Evolutionary conservation across 106 monocot species (phyloP), one percentile per base, ranked within the genome.

Genomic region (Dendrobium chrysotoxum): DNA sequence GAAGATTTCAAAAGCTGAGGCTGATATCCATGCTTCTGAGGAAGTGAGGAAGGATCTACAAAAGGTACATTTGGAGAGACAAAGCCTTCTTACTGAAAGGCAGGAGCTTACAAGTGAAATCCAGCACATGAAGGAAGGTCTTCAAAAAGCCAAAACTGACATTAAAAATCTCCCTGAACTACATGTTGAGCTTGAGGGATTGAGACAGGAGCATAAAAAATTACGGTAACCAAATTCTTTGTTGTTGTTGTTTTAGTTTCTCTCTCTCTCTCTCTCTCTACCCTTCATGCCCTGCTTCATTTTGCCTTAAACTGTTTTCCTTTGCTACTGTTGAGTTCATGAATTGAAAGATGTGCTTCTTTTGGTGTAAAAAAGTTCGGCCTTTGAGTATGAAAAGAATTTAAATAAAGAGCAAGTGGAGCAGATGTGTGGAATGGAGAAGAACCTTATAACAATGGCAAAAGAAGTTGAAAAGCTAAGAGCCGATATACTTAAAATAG

Each of bases 381-480:
- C 82, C 57, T 95, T 95, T 84, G 93, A 93, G 83, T 85, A 79
- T 78, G 93, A 95, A 80, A 95, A 95, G 85, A 84, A 81, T 73
- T 84, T 85, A 82, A 95, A 95, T 74, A 80, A 91, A 12, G 84
- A 89, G 54, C 89, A 85, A 85, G 93, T 95, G 72, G 89, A 95
- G 57, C 85, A 83, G 81, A 93, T 95, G 92, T 87, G 58, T 47
- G 83, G 78, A 26, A 89, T 93, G 95, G 95, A 95, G 79, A 91
- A 79, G 64, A 91, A 95, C 82, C 77, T 92, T 44, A 67, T 86
- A 40, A 82, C 89, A 20, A 82, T 92, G 88, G 80, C 84, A 41
- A 86, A 78, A 66, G 93, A 95, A 82, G 83, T 89, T 25, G 93
- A 95, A 46, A 95, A 91, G 79, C 84, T 93, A 50, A 86, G 86